Evolutionary conservation across 129 eudicot species (phyloP).

Genomic region (Arctium lappa): DNA sequence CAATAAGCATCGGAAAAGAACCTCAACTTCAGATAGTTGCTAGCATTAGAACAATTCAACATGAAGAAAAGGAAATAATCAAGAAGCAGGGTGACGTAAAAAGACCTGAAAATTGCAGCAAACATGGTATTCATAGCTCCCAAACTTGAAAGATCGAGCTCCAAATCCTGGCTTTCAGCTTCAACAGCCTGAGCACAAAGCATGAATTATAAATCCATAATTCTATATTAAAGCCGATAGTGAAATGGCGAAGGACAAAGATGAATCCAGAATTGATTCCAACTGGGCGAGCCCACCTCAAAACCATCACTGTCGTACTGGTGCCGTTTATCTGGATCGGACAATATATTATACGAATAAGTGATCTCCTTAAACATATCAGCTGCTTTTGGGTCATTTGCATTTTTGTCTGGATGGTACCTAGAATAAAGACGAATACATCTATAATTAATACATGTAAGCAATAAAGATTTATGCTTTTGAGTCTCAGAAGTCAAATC

Average conservation of each 20-base stretch:
- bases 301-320: constrained; percentile 87
- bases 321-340: constrained; percentile 83
- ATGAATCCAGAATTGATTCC: not conserved
- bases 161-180: constrained; percentile 80
- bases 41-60: not conserved
- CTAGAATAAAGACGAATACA: constrained; percentile 26
- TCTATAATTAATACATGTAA: not conserved
- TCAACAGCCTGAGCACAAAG: constrained; percentile 70
- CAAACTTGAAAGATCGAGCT: constrained; percentile 95
- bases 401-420: constrained; percentile 91
- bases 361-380: constrained; percentile 86
- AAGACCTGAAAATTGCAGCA: constrained; percentile 93
- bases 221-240: not conserved
- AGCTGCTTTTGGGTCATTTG: constrained; percentile 77
- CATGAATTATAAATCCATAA: not conserved
- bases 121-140: constrained; percentile 93
- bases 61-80: not conserved
- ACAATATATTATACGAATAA: constrained; percentile 78
- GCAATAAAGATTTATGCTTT: not conserved
- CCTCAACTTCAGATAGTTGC: not conserved
- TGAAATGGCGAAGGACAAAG: not conserved
- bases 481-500: not conserved
- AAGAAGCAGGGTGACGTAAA: not conserved
- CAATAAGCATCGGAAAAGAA: not conserved
- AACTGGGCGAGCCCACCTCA: constrained; percentile 42